These are phyloP conservation scores for Aspergillus intermedius DNA, from an alignment of 2,329 filamentous ascomycete genomes.

Conservation along the genomic window DNA sequence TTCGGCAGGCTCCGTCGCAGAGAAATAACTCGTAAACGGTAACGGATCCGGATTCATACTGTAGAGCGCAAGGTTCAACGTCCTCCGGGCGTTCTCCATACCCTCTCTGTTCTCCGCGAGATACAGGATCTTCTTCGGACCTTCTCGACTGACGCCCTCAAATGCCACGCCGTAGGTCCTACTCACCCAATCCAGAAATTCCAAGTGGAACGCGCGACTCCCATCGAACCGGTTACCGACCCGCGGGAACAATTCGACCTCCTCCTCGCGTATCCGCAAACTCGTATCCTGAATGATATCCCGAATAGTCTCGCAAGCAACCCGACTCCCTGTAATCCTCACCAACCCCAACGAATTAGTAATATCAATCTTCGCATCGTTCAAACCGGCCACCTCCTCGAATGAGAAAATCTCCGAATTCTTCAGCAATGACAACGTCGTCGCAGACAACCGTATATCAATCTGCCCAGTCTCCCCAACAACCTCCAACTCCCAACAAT, in stretches of 20 bases:
- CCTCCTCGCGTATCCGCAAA: conserved; percentile 23
- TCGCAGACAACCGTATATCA: conserved; percentile 25
- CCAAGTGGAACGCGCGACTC: conserved; percentile 13
- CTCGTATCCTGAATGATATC: conserved; percentile 27
- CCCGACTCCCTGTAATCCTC: conserved; percentile 29
- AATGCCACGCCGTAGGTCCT: conserved; percentile 26
- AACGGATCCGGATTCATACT: conserved; percentile 12
- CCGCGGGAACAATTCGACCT: conserved; percentile 18
- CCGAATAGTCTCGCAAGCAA: conserved; percentile 27
- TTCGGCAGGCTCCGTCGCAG: conserved; percentile 20
- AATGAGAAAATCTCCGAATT: conserved; percentile 30
- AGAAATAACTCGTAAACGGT: conserved; percentile 31
- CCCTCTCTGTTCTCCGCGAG: conserved; percentile 25
- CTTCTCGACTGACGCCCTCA: conserved; percentile 12
- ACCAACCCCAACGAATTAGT: conserved; percentile 27
- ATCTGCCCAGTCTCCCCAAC: conserved; percentile 30
- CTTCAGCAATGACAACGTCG: conserved; percentile 25
- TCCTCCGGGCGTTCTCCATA: conserved; percentile 28
- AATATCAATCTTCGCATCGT: conserved; percentile 32
- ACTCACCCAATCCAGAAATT: conserved; percentile 29
- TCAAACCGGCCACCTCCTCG: conserved; percentile 28
- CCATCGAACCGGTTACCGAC: conserved; percentile 8
- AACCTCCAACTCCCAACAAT: conserved; percentile 33
- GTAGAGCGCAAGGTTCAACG: conserved; percentile 26
- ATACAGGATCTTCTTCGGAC: conserved; percentile 25